Conservation (phyloP, 2,329 filamentous ascomycete species). For the Aspergillus sp. region DNA sequence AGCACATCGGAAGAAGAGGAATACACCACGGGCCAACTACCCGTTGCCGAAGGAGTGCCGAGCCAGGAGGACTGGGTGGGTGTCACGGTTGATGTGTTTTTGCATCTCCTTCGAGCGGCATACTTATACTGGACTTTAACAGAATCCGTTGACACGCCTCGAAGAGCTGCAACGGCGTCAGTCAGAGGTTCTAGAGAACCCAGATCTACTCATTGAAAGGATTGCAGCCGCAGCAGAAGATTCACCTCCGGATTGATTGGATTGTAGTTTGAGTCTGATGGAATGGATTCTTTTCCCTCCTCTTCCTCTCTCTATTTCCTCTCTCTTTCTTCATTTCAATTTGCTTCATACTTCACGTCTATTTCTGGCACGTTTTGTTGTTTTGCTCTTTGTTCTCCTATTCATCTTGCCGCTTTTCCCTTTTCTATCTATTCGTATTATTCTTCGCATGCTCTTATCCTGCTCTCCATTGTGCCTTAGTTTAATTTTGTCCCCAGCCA, state of each 20-base stretch:
- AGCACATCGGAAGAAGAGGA: slow-evolving; percentile 44
- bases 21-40: slow-evolving; percentile 51
- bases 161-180: slow-evolving; percentile 69
- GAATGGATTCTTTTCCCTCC: neutral
- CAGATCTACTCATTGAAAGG: slow-evolving; percentile 23
- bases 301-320: neutral
- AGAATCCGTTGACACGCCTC: slow-evolving; percentile 71
- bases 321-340: neutral
- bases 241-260: neutral
- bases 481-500: too few species aligned
- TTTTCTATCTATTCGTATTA: too few species aligned
- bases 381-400: neutral
- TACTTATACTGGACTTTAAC: slow-evolving; percentile 49
- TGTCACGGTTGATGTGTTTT: slow-evolving; percentile 53
- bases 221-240: slow-evolving; percentile 8
- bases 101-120: slow-evolving; percentile 42
- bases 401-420: too few species aligned
- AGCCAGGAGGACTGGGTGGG: slow-evolving; percentile 93
- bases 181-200: slow-evolving; percentile 58
- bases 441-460: neutral
- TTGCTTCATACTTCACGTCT: neutral
- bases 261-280: neutral
- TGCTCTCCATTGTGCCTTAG: neutral
- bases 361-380: neutral
- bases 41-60: slow-evolving; percentile 78